A percentile compares a stretch with the other conserved stretches of the same genome.
phyloP scores from a whole-genome alignment of 768 basidiomycete species.

The Leccinum obscurum region DNA sequence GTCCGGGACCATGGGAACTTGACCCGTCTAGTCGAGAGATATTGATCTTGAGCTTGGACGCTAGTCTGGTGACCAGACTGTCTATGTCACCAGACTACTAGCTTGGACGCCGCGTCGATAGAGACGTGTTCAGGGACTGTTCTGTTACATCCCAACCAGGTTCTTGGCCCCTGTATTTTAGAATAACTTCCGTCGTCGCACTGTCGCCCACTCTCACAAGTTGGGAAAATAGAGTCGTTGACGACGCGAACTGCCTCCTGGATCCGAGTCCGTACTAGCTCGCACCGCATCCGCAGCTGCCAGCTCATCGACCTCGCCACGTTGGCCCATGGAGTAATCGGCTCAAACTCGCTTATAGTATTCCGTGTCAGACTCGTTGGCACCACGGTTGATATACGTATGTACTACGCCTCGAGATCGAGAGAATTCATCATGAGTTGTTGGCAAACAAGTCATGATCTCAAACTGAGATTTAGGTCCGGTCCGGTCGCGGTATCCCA shows the following conservation, averaged over 20 bases:
- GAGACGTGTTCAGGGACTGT: neutral
- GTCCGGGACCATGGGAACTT: slow-evolving; percentile 10
- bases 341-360: too few relatives aligned
- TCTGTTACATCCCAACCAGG: too few relatives aligned
- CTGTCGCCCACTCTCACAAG: neutral
- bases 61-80: too few relatives aligned
- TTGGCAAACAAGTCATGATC: too few relatives aligned
- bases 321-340: too few relatives aligned
- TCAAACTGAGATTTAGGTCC: too few relatives aligned
- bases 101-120: neutral
- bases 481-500: too few relatives aligned
- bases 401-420: too few relatives aligned
- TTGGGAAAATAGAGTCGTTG: neutral
- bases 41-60: slow-evolving; percentile 10
- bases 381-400: too few relatives aligned
- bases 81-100: too few relatives aligned
- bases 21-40: slow-evolving; percentile 34
- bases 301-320: neutral
- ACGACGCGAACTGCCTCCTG: neutral
- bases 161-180: neutral
- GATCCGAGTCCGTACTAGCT: neutral
- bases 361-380: too few relatives aligned
- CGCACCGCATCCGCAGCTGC: neutral
- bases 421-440: too few relatives aligned
- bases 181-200: neutral